Evolutionary conservation across 495 filamentous ascomycete species (phyloP), one percentile per base, ranked within the genome.

Genomic region (Cairneyella variabilis): DNA sequence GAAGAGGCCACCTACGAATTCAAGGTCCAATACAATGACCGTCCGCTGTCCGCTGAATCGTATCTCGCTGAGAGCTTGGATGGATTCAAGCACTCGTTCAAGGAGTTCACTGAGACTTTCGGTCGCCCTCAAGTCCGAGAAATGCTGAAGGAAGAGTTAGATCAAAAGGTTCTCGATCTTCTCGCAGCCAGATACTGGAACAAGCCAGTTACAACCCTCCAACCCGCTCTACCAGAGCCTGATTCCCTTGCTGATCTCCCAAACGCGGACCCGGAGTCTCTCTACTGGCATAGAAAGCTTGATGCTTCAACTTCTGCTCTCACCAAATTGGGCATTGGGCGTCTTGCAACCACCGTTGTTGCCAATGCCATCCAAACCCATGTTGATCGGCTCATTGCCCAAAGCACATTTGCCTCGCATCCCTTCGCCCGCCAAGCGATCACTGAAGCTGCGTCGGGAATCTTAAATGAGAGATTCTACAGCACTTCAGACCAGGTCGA

Each of bases 21-120:
- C 79, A 99, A 97, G 66, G 95, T 99, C 17, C 95, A 99, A 67
- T 99, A 99, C 71, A 99, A 97, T 64, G 95, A 99, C 64, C 82
- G 93, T 21, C 88, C 91, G 17, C 73, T 99, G 40, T 93, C 89
- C 55, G 95, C 93, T 0, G 95, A 97, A 66, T 92, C 92, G 11
- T 97, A 99, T 60, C 77, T 99, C 12, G 95, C 93, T 3, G 93
- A 96, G 58, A 92, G 85, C 60, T 76, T 99, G 1, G 93, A 99
- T 65, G 83, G 84, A 12, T 97, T 99, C 77, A 99, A 99, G 74
- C 93, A 97, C 70, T 89, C 89, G 0, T 97, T 97, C 72, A 95
- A 96, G 68, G 85, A 82, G 51, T 96, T 97, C 64, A 81, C 90
- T 1, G 89, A 95, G 58, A 74, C 78, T 25, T 99, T 99, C 65